A percentile compares a stretch with the other conserved stretches of the same genome.
phyloP scores from a whole-genome alignment of 805 yeast genomes.

The Monosporozyma servazzii region DNA sequence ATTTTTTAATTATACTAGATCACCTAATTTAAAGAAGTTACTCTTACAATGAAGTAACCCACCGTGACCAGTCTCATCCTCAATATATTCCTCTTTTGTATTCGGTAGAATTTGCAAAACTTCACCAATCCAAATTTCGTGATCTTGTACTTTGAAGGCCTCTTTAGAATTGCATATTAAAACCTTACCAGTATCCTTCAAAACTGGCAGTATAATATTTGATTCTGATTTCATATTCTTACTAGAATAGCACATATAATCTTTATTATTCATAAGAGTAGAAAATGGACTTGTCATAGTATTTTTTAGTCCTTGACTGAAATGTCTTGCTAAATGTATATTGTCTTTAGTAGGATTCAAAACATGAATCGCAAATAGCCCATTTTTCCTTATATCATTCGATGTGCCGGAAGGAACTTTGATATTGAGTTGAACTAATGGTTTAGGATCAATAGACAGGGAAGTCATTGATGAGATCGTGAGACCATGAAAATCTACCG shows the following conservation, averaged over 20 bases:
- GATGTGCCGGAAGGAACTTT: constrained; percentile 84
- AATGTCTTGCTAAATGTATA: constrained; percentile 53
- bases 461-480: constrained; percentile 84
- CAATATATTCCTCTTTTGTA: constrained; percentile 9
- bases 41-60: constrained; percentile 61
- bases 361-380: constrained; percentile 64
- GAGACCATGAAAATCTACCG: constrained; percentile 42
- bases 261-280: constrained; percentile 28
- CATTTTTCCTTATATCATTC: constrained; percentile 45
- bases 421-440: constrained; percentile 75
- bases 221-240: constrained; percentile 10
- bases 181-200: constrained; percentile 48
- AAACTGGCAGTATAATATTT: constrained; percentile 40
- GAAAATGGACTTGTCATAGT: constrained; percentile 44
- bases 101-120: constrained; percentile 47
- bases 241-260: constrained; percentile 22
- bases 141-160: constrained; percentile 61
- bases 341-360: constrained; percentile 52
- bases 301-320: constrained; percentile 42
- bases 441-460: constrained; percentile 65
- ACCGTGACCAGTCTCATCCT: constrained; percentile 33
- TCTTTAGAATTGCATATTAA: constrained; percentile 50
- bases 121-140: constrained; percentile 83
- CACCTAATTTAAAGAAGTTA: constrained; percentile 45
- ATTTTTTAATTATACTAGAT: not conserved